These are phyloP conservation scores for Fusarium subtropicale DNA, from an alignment of 2,329 filamentous ascomycete species.

Conservation along the genomic window DNA sequence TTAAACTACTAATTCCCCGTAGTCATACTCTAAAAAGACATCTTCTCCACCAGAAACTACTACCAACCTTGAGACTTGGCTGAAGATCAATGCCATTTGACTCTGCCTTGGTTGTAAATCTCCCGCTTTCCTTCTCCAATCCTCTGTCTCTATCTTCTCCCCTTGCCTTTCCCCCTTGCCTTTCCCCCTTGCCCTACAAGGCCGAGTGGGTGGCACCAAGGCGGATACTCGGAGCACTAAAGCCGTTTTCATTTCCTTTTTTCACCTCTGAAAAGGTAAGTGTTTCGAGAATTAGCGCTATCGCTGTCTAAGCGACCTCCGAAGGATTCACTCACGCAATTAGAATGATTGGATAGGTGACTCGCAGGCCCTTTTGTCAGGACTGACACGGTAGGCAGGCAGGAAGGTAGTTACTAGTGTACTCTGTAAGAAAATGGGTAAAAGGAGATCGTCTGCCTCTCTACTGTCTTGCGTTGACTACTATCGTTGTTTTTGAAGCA, in stretches of 20 bases:
- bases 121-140: constrained; percentile 4
- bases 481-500: constrained; percentile 2
- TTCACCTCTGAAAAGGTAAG: constrained; percentile 9
- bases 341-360: not conserved
- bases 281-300: constrained; percentile 28
- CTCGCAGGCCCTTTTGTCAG: not conserved
- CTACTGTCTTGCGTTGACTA: not conserved
- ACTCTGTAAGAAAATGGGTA: not conserved
- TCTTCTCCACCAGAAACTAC: not conserved
- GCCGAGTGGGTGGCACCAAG: constrained; percentile 7
- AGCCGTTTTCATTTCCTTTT: constrained; percentile 26
- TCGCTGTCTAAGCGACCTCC: constrained; percentile 16
- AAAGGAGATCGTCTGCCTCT: constrained; percentile 13
- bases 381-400: not conserved
- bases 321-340: constrained; percentile 33
- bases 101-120: not conserved
- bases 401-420: not conserved
- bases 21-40: not conserved
- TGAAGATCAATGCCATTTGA: not conserved
- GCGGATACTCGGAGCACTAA: constrained; percentile 17
- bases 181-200: constrained; percentile 6
- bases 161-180: not conserved
- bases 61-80: not conserved
- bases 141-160: not conserved
- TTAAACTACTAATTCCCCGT: not conserved